Conservation (phyloP, 2,329 filamentous ascomycete species). For the Claviceps spartinae region DNA sequence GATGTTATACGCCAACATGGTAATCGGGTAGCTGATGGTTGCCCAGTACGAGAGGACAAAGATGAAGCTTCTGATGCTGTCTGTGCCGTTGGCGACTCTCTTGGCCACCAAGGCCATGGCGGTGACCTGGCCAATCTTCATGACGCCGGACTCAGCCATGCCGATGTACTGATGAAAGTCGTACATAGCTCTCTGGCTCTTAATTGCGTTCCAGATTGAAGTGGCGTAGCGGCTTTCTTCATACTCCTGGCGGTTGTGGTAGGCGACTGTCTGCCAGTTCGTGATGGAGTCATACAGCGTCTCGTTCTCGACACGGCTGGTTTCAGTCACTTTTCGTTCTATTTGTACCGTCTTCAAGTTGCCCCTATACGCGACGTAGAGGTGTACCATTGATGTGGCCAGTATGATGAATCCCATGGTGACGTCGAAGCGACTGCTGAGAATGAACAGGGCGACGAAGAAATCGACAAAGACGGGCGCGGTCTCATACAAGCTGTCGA, state of each 20-base stretch:
- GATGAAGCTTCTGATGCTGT: slow-evolving; percentile 32
- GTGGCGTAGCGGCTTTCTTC: slow-evolving; percentile 12
- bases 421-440: slow-evolving; percentile 40
- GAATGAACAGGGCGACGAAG: slow-evolving; percentile 40
- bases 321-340: slow-evolving; percentile 7
- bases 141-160: slow-evolving; percentile 6
- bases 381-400: slow-evolving; percentile 7
- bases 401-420: slow-evolving; percentile 12
- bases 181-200: slow-evolving; percentile 5
- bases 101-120: slow-evolving; percentile 3
- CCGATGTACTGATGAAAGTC: slow-evolving; percentile 6
- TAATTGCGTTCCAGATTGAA: slow-evolving; percentile 5
- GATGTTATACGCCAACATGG: slow-evolving; percentile 18
- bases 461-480: slow-evolving; percentile 10
- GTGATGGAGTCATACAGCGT: slow-evolving; percentile 11
- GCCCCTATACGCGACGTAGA: slow-evolving; percentile 8
- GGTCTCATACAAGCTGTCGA: slow-evolving; percentile 32
- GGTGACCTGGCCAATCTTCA: slow-evolving; percentile 9
- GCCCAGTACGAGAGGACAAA: slow-evolving; percentile 54
- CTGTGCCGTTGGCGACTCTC: slow-evolving; percentile 18
- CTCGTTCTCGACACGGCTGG: slow-evolving; percentile 8
- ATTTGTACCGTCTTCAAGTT: slow-evolving; percentile 6
- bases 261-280: slow-evolving; percentile 40
- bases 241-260: slow-evolving; percentile 16
- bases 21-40: slow-evolving; percentile 24